These are phyloP conservation scores for Escovopsis sp. DNA, from an alignment of 2,329 filamentous ascomycete genomes.

Conservation along the genomic window DNA sequence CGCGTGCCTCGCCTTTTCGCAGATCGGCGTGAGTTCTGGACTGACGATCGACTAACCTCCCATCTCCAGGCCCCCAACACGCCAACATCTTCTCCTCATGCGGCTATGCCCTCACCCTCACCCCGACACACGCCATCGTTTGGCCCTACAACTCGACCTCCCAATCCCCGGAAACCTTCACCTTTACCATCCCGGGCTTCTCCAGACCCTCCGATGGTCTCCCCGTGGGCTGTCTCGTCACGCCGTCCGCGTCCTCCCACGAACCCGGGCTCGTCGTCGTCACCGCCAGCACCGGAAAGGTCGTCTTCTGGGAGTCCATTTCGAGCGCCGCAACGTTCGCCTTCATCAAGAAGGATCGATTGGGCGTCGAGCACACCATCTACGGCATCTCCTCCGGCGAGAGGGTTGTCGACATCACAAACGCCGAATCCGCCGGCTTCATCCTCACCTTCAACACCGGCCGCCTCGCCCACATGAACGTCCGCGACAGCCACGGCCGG, in stretches of 20 bases:
- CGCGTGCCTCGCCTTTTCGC: too few relatives aligned
- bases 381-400: conserved; percentile 66
- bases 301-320: conserved; percentile 92
- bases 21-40: background rate
- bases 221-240: conserved; percentile 70
- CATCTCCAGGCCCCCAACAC: conserved; percentile 47
- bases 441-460: conserved; percentile 74
- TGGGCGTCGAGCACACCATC: conserved; percentile 61
- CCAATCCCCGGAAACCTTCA: conserved; percentile 59
- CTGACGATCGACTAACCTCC: conserved; percentile 7
- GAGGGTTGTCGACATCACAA: conserved; percentile 58
- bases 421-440: conserved; percentile 75
- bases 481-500: conserved; percentile 76
- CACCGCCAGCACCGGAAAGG: conserved; percentile 67
- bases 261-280: conserved; percentile 79
- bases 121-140: conserved; percentile 66
- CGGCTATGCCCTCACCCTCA: conserved; percentile 68
- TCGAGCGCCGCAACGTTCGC: conserved; percentile 75
- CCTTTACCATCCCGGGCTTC: conserved; percentile 62
- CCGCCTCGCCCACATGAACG: conserved; percentile 68
- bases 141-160: conserved; percentile 73
- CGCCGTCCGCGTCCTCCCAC: conserved; percentile 58
- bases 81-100: conserved; percentile 49
- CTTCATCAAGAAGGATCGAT: conserved; percentile 67
- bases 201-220: conserved; percentile 55